Percentiles rank a stretch among this genome's conserved stretches.
These are phyloP conservation scores for Fraxinus cuspidata DNA, from an alignment of 257 asterid genomes.

Conservation along the genomic window DNA sequence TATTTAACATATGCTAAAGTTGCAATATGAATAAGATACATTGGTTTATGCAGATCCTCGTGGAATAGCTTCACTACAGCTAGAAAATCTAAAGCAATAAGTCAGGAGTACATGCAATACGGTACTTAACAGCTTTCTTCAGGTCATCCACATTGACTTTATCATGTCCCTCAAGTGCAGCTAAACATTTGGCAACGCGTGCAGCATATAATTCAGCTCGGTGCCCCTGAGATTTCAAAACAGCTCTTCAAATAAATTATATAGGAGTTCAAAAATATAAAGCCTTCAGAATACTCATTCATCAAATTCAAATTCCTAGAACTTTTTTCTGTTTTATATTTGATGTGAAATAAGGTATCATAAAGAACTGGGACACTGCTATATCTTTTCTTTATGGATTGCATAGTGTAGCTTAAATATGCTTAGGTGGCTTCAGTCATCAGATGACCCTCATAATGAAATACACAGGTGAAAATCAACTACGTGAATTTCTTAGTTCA, in stretches of 20 bases:
- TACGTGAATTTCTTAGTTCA: background rate
- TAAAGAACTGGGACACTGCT: background rate
- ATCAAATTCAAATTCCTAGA: background rate
- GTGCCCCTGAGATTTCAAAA: slow-evolving; percentile 73
- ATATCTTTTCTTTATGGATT: background rate
- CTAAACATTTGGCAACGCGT: slow-evolving; percentile 92
- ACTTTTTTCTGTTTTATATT: background rate
- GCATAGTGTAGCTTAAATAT: background rate
- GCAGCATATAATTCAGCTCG: slow-evolving; percentile 97
- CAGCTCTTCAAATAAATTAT: background rate
- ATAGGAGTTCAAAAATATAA: background rate
- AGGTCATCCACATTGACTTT: slow-evolving; percentile 89
- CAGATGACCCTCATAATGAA: background rate
- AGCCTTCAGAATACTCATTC: slow-evolving; percentile 11
- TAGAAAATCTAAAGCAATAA: slow-evolving; percentile 17
- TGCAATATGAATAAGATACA: background rate
- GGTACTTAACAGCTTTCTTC: slow-evolving; percentile 89
- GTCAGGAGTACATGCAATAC: slow-evolving; percentile 14
- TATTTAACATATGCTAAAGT: background rate
- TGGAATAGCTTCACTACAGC: background rate
- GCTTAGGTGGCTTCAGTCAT: background rate
- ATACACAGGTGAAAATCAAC: background rate
- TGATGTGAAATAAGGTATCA: background rate
- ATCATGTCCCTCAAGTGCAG: slow-evolving; percentile 96
- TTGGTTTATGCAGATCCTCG: background rate